Evolutionary conservation across 805 yeast species (phyloP).

Genomic region (Candida koratica): DNA sequence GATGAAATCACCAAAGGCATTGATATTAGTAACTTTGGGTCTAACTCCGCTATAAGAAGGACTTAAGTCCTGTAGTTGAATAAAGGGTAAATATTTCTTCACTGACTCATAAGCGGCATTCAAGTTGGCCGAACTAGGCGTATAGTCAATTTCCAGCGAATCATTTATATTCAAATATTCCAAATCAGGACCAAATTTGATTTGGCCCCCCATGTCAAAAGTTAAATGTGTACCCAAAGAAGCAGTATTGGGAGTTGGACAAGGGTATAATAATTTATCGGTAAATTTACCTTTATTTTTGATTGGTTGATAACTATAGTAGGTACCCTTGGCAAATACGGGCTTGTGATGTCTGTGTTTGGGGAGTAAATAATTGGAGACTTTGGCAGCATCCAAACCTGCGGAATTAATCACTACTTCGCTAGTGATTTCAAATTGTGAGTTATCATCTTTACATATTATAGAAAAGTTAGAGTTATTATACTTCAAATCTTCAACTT

Average conservation of each 20-base stretch:
- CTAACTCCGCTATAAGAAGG: constrained; percentile 81
- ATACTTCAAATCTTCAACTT: constrained; percentile 43
- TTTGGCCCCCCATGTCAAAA: constrained; percentile 71
- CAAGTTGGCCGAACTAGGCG: constrained; percentile 47
- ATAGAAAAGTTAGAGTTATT: constrained; percentile 24
- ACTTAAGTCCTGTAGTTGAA: constrained; percentile 47
- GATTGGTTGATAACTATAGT: constrained; percentile 54
- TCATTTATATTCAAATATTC: constrained; percentile 60
- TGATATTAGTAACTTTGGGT: constrained; percentile 57
- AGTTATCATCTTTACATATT: constrained; percentile 24
- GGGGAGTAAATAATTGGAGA: constrained; percentile 71
- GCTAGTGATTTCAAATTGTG: constrained; percentile 40
- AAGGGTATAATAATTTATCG: constrained; percentile 60
- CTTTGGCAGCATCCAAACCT: constrained; percentile 69
- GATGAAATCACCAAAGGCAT: constrained; percentile 65
- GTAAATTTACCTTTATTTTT: constrained; percentile 38
- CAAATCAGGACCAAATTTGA: constrained; percentile 84
- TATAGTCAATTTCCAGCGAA: constrained; percentile 40
- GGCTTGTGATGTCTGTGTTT: constrained; percentile 51
- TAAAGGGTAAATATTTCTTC: constrained; percentile 57
- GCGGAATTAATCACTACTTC: constrained; percentile 71
- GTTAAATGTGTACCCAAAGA: constrained; percentile 89
- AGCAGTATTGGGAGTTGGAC: constrained; percentile 61
- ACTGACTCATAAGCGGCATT: constrained; percentile 57
- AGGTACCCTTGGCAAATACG: constrained; percentile 81